phyloP scores from a whole-genome alignment of 371 early-diverging fungal species.

The Lichtheimia corymbifera region DNA sequence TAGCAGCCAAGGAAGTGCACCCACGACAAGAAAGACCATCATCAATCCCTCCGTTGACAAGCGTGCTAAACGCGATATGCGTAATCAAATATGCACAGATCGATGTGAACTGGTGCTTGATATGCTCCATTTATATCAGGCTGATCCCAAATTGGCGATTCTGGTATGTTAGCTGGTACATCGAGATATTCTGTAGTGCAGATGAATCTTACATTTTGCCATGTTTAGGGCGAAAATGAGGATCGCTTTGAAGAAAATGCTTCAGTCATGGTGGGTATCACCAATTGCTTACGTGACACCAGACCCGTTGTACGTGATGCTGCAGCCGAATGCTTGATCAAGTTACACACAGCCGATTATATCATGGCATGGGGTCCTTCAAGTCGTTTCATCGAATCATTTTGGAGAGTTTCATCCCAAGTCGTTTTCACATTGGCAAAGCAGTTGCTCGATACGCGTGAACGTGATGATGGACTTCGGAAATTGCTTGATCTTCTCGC shows the following conservation, averaged over 20 bases:
- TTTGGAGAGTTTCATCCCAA: conserved; percentile 71
- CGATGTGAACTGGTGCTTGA: conserved; percentile 74
- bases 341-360: conserved; percentile 60
- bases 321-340: conserved; percentile 72
- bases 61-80: conserved; percentile 42
- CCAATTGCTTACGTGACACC: conserved; percentile 65
- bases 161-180: conserved; percentile 21
- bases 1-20: conserved; percentile 11
- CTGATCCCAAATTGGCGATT: conserved; percentile 73
- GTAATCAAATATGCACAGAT: conserved; percentile 55
- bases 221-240: conserved; percentile 33
- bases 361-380: conserved; percentile 68
- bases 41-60: conserved; percentile 31
- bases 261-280: conserved; percentile 65
- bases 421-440: conserved; percentile 56
- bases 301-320: conserved; percentile 64
- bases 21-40: conserved; percentile 15
- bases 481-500: conserved; percentile 65
- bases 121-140: conserved; percentile 74
- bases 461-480: conserved; percentile 55
- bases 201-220: background rate
- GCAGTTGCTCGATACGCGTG: conserved; percentile 54
- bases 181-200: too few relatives aligned
- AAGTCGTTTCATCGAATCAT: conserved; percentile 57
- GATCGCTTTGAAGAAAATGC: conserved; percentile 65